Evolutionary conservation across 2,329 filamentous ascomycete species (phyloP), one percentile per base, ranked within the genome.

Genomic region (Onygena corvina): DNA sequence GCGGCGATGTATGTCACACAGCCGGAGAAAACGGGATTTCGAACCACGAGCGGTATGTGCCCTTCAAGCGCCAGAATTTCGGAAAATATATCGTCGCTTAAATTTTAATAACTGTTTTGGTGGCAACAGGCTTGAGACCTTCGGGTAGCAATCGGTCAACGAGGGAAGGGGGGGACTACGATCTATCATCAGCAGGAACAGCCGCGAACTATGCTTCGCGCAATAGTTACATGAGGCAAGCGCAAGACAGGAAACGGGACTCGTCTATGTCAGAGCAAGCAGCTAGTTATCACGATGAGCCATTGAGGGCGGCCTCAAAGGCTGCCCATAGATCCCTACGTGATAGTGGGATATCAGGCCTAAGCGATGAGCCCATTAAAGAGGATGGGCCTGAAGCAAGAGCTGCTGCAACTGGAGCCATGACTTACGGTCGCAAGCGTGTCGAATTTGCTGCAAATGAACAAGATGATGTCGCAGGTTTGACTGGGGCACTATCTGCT

Each of bases 331-430:
- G 84, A 29, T 83, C 84, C 12, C 42, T 42, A 27, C 50, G 49
- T 18, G 49, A 49, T 27, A 48, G 46, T n/a, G 46, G 30, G 11
- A 16, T 40, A 30, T 46, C 23, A 8, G 36, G 36, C 20, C 21
- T 44, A 21, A 23, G 31, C 3, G 60, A 69, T 30, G 69, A 71
- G 54, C 71, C 67, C 16, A 66, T 64, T 9, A 65, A 80, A 25
- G 65, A 80, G 25, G 74, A 75, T 34, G 74, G 71, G 20, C 75
- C 76, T 53, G 79, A 76, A 49, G 86, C 86, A 1, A 70, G 88
- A 34, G 68, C 78, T 25, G 86, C 86, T 49, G 86, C 86, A 12
- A 82, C 81, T 51, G 83, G 80, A 33, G 85, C 84, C 16, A 79
- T 86, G 69, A 71, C 77, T 23, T 71, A 68, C 21, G 67, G 64